Conservation (phyloP, 805 yeast genomes). For the Komagataella ulmi region DNA sequence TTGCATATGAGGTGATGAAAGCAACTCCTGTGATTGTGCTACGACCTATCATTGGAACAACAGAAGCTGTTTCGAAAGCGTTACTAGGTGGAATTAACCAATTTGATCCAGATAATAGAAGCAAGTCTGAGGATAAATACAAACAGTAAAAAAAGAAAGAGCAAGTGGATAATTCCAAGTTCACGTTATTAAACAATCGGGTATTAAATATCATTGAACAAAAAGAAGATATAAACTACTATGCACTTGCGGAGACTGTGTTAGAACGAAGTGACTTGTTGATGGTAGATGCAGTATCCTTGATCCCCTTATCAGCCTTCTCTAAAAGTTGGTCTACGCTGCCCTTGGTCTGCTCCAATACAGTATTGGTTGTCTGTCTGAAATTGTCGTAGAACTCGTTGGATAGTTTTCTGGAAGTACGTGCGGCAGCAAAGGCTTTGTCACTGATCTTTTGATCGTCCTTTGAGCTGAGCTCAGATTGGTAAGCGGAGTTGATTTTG, state of each 20-base stretch:
- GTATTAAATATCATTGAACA: neutral
- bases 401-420: neutral
- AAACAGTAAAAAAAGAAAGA: constrained; percentile 13
- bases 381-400: neutral
- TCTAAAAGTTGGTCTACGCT: neutral
- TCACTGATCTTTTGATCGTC: neutral
- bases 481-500: neutral
- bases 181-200: neutral
- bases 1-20: constrained; percentile 52
- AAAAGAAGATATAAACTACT: neutral
- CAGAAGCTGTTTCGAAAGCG: constrained; percentile 78
- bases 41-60: constrained; percentile 83
- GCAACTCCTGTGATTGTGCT: constrained; percentile 73
- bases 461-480: neutral
- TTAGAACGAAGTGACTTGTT: neutral
- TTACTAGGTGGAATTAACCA: constrained; percentile 76
- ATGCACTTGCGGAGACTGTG: neutral
- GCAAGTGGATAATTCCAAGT: neutral
- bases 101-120: constrained; percentile 50
- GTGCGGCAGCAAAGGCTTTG: neutral
- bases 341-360: neutral
- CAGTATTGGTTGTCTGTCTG: neutral
- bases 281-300: neutral
- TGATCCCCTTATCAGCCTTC: neutral
- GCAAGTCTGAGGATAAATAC: constrained; percentile 56